Percentiles rank a stretch among this genome's conserved stretches.
These are phyloP conservation scores for Lecanoromycetidae sp. DNA, from an alignment of 2,329 filamentous ascomycete species.

Conservation along the genomic window DNA sequence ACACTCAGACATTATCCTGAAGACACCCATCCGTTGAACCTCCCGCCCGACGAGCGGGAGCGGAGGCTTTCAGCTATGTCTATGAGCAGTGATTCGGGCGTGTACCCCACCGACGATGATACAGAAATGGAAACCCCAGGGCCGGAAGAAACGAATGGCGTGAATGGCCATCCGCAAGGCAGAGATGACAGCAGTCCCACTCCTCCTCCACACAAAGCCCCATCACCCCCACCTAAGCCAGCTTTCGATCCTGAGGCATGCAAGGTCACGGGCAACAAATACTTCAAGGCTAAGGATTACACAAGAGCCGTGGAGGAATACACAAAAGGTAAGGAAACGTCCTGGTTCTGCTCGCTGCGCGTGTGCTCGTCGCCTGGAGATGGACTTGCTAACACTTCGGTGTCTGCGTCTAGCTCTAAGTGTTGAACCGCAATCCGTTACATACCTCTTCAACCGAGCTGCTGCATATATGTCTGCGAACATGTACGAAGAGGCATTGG, in stretches of 20 bases:
- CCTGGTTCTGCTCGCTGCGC: too few relatives aligned
- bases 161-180: constrained; percentile 26
- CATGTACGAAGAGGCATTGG: constrained; percentile 65
- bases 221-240: constrained; percentile 33
- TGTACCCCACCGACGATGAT: constrained; percentile 63
- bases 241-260: constrained; percentile 74
- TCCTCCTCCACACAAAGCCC: constrained; percentile 36
- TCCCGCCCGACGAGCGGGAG: constrained; percentile 69
- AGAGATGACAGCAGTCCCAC: constrained; percentile 32
- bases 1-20: constrained; percentile 33
- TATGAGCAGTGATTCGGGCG: constrained; percentile 37
- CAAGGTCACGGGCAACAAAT: constrained; percentile 90
- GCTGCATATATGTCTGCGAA: constrained; percentile 86
- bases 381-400: neutral
- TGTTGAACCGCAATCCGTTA: constrained; percentile 70
- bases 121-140: constrained; percentile 35
- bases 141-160: neutral
- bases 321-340: constrained; percentile 62
- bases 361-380: too few relatives aligned
- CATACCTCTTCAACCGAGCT: constrained; percentile 88
- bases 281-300: constrained; percentile 92
- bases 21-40: constrained; percentile 76
- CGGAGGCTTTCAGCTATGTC: constrained; percentile 56
- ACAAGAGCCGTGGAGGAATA: constrained; percentile 81
- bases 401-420: constrained; percentile 58